Evolutionary conservation across 2,329 filamentous ascomycete species (phyloP).

Genomic region (Cercospora sp.): DNA sequence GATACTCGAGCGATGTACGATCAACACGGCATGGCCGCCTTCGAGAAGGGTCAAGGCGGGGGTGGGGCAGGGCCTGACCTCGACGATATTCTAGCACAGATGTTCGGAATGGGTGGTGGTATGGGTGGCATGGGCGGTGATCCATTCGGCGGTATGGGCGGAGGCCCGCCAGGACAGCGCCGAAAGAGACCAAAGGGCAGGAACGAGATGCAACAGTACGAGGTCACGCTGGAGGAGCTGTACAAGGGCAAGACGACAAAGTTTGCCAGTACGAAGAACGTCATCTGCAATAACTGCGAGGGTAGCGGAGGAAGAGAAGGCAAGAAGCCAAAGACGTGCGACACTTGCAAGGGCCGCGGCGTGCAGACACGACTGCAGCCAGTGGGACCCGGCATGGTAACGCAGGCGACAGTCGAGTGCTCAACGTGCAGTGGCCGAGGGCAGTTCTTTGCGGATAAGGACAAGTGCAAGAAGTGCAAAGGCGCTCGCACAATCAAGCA

Average conservation of each 20-base stretch:
- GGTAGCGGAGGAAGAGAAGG: conserved; percentile 82
- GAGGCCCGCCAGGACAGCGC: conserved; percentile 21
- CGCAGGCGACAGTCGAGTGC: conserved; percentile 76
- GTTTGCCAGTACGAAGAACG: conserved; percentile 92
- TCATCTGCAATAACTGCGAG: conserved; percentile 84
- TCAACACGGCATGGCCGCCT: conserved; percentile 91
- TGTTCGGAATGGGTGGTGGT: conserved; percentile 74
- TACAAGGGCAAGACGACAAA: conserved; percentile 99
- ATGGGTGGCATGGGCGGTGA: conserved; percentile 46
- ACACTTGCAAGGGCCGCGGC: conserved; percentile 78
- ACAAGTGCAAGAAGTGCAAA: conserved; percentile 99
- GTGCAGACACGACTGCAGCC: conserved; percentile 75
- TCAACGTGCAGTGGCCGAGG: conserved; percentile 83
- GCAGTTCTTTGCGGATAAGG: conserved; percentile 88
- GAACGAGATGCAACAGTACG: conserved; percentile 87
- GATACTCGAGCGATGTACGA: conserved; percentile 92
- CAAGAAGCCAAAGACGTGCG: conserved; percentile 80
- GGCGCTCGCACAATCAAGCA: conserved; percentile 82
- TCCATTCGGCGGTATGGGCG: conserved; percentile 40
- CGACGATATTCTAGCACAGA: conserved; percentile 88
- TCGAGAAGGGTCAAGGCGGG: conserved; percentile 71
- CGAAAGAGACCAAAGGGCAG: conserved; percentile 62
- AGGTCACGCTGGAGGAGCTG: conserved; percentile 87
- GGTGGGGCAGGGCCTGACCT: conserved; percentile 75
- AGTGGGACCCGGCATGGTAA: conserved; percentile 82